Percentiles rank a stretch among this genome's conserved stretches.
Conservation (phyloP, 495 filamentous ascomycete genomes). For the Aspergillus indologenus region DNA sequence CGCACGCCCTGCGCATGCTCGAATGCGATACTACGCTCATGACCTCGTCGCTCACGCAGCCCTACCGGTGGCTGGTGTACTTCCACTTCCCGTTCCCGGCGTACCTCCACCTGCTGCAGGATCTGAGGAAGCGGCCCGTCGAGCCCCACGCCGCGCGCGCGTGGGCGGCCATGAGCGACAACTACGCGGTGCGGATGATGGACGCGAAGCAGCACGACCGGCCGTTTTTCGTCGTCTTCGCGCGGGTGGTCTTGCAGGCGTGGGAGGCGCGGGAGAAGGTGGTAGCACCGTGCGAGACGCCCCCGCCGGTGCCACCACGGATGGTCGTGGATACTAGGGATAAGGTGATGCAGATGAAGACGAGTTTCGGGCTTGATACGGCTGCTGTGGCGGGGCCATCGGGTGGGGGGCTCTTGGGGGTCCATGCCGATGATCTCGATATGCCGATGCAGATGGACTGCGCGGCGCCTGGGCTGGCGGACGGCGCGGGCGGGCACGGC, state of each 20-base stretch:
- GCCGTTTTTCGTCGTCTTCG: constrained; percentile 42
- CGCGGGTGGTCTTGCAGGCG: constrained; percentile 41
- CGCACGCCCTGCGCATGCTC: constrained; percentile 42
- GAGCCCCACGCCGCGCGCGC: constrained; percentile 27
- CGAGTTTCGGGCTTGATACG: too few relatives aligned
- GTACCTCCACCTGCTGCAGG: constrained; percentile 49
- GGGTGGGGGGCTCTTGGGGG: too few relatives aligned
- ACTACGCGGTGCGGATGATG: constrained; percentile 42
- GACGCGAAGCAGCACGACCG: constrained; percentile 12
- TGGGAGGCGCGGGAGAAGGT: constrained; percentile 39
- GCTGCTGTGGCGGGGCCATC: too few relatives aligned
- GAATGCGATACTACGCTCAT: constrained; percentile 50
- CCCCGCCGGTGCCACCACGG: constrained; percentile 27
- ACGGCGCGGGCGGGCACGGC: too few relatives aligned
- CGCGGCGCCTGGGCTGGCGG: too few relatives aligned
- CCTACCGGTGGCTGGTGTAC: constrained; percentile 44
- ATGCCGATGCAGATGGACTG: too few relatives aligned
- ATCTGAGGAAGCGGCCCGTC: constrained; percentile 39
- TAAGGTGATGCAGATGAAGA: constrained; percentile 19
- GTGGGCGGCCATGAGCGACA: constrained; percentile 52
- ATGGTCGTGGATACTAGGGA: constrained; percentile 40
- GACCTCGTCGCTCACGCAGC: constrained; percentile 41
- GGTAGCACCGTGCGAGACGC: constrained; percentile 19
- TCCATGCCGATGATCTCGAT: too few relatives aligned
- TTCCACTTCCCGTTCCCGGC: constrained; percentile 53